A percentile compares a stretch with the other conserved stretches of the same genome.
These are phyloP conservation scores for Pinus tabuliformis DNA, from an alignment of 75 land plant species.

Conservation along the genomic window DNA sequence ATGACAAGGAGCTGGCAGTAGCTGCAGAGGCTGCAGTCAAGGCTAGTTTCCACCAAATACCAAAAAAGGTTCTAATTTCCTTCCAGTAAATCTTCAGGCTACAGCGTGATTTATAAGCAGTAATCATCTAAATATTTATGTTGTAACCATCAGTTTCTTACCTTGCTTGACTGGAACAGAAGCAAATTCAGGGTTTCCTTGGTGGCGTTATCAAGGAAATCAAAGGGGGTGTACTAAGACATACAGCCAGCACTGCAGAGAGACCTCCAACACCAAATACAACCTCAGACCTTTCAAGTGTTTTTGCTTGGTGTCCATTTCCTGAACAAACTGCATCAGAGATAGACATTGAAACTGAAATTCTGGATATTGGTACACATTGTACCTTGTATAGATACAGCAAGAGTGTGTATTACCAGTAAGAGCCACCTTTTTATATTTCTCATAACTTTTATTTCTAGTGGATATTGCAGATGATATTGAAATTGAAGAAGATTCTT, in stretches of 20 bases:
- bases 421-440: neutral
- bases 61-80: conserved; percentile 50
- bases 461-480: conserved; percentile 72
- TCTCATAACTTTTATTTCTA: conserved; percentile 7
- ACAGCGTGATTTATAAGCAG: neutral
- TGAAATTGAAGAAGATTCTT: conserved; percentile 49
- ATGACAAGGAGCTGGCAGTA: conserved; percentile 81
- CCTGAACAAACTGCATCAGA: conserved; percentile 16
- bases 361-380: conserved; percentile 36
- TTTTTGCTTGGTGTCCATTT: conserved; percentile 41
- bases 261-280: conserved; percentile 10
- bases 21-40: conserved; percentile 67
- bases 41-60: conserved; percentile 27
- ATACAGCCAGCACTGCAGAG: conserved; percentile 10
- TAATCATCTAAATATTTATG: neutral
- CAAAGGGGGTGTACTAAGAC: conserved; percentile 46
- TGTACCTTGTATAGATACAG: neutral
- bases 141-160: conserved; percentile 1
- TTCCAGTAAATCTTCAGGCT: neutral
- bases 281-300: conserved; percentile 41
- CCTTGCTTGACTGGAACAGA: conserved; percentile 32
- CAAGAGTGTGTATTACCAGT: neutral
- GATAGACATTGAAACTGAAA: conserved; percentile 5
- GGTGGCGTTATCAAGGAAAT: conserved; percentile 62
- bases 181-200: conserved; percentile 43